Evolutionary conservation across 2,329 filamentous ascomycete genomes (phyloP).

Genomic region (Dactylellina parvicollis): DNA sequence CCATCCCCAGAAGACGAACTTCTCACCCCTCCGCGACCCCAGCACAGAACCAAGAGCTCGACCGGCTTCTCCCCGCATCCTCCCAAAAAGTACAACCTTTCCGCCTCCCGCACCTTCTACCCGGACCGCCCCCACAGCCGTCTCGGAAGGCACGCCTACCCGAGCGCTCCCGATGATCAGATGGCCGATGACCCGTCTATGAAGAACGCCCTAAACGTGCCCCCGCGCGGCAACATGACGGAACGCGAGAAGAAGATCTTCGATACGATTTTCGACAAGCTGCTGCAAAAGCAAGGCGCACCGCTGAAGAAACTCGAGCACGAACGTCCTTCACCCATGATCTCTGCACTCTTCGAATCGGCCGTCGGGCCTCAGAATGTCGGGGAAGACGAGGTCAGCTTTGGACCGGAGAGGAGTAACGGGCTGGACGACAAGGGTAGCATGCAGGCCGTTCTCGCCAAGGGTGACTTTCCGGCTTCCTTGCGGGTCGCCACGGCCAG

Average conservation of each 20-base stretch:
- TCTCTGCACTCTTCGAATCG: slow-evolving; percentile 56
- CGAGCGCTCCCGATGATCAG: background rate
- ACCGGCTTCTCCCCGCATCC: background rate
- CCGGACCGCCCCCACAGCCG: background rate
- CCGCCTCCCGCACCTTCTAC: background rate
- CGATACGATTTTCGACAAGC: slow-evolving; percentile 41
- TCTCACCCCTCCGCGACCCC: background rate
- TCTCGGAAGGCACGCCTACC: background rate
- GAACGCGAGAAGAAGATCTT: slow-evolving; percentile 46
- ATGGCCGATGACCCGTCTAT: slow-evolving; percentile 23
- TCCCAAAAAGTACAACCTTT: background rate
- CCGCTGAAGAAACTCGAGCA: slow-evolving; percentile 22
- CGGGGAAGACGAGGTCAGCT: slow-evolving; percentile 54
- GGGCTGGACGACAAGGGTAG: slow-evolving; percentile 36
- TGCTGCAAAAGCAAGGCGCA: slow-evolving; percentile 11
- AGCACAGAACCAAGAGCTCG: background rate
- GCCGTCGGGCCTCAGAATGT: slow-evolving; percentile 56
- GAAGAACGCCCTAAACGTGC: background rate
- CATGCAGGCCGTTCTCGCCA: slow-evolving; percentile 53
- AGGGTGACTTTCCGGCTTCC: slow-evolving; percentile 54
- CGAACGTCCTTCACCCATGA: slow-evolving; percentile 36
- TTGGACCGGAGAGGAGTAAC: slow-evolving; percentile 53
- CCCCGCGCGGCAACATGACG: slow-evolving; percentile 25
- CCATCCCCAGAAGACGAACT: slow-evolving; percentile 3
- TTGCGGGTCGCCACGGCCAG: slow-evolving; percentile 56